These are phyloP conservation scores for Gaertneriomyces sp. DNA, from an alignment of 192 early-diverging fungal species.

Conservation along the genomic window DNA sequence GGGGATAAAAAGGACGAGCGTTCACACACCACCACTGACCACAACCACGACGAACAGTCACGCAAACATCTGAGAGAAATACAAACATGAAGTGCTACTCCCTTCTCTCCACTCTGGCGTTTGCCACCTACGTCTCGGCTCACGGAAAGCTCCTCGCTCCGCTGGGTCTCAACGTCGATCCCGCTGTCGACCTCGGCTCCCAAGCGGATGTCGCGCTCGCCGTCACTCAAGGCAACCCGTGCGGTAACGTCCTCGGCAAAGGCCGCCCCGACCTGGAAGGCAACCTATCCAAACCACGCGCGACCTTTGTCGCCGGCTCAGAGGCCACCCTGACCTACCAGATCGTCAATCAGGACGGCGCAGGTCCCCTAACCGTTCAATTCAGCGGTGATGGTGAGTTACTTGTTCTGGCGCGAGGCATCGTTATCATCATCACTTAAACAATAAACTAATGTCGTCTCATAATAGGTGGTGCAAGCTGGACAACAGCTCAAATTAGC, in stretches of 20 bases:
- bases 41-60: too few species aligned
- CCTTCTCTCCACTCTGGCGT: too few species aligned
- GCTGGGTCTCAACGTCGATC: slow-evolving; percentile 30
- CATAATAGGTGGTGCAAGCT: slow-evolving; percentile 9
- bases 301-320: slow-evolving; percentile 19
- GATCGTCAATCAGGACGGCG: slow-evolving; percentile 31
- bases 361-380: slow-evolving; percentile 14
- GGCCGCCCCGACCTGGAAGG: not conserved
- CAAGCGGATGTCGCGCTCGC: slow-evolving; percentile 30
- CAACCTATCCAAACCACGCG: slow-evolving; percentile 12
- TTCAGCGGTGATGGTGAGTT: slow-evolving; percentile 18
- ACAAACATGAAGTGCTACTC: too few species aligned
- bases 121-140: slow-evolving; percentile 4
- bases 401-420: too few species aligned
- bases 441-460: too few species aligned
- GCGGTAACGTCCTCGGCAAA: slow-evolving; percentile 12
- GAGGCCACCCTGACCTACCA: slow-evolving; percentile 1
- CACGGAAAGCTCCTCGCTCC: slow-evolving; percentile 25
- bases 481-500: slow-evolving; percentile 4
- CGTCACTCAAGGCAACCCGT: slow-evolving; percentile 8
- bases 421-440: too few species aligned
- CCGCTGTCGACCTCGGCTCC: slow-evolving; percentile 19
- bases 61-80: too few species aligned
- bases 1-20: too few species aligned
- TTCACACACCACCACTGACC: too few species aligned